phyloP scores from a whole-genome alignment of 257 asterid genomes.

The Sherardia arvensis region DNA sequence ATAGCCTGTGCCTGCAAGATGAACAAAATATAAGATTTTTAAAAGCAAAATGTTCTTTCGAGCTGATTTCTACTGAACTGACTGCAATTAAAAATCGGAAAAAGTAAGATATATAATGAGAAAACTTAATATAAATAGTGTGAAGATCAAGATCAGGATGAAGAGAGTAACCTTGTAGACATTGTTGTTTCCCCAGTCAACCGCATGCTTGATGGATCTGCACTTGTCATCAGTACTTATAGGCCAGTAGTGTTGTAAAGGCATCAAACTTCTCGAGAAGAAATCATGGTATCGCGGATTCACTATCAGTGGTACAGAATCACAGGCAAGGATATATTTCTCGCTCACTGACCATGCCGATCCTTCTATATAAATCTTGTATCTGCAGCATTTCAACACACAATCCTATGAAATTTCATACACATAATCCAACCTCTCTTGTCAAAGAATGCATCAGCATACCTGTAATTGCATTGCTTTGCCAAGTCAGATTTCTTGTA shows the following conservation, averaged over 20 bases:
- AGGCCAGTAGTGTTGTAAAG: slow-evolving; percentile 88
- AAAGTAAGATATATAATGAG: too few species aligned
- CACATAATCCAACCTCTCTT: not conserved
- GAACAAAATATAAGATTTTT: too few species aligned
- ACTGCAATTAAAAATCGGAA: too few species aligned
- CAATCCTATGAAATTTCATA: too few species aligned
- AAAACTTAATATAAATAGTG: not conserved
- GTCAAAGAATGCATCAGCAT: not conserved
- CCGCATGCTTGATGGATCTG: slow-evolving; percentile 73
- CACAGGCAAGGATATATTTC: slow-evolving; percentile 83
- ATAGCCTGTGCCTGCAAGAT: slow-evolving; percentile 50
- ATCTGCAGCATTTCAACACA: slow-evolving; percentile 26
- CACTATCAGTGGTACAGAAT: slow-evolving; percentile 56
- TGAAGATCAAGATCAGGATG: not conserved
- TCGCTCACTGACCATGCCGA: slow-evolving; percentile 95
- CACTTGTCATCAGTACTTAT: slow-evolving; percentile 56
- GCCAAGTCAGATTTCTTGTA: slow-evolving; percentile 69
- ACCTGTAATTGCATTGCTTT: slow-evolving; percentile 79
- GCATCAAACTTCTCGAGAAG: slow-evolving; percentile 73
- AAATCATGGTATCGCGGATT: slow-evolving; percentile 69
- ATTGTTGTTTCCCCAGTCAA: slow-evolving; percentile 78
- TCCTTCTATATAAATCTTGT: slow-evolving; percentile 87
- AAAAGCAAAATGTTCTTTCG: too few species aligned
- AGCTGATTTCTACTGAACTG: too few species aligned
- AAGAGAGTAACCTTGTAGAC: slow-evolving; percentile 34